phyloP scores from a whole-genome alignment of 345 rosid genomes.

The Diplotaxis tenuifolia region DNA sequence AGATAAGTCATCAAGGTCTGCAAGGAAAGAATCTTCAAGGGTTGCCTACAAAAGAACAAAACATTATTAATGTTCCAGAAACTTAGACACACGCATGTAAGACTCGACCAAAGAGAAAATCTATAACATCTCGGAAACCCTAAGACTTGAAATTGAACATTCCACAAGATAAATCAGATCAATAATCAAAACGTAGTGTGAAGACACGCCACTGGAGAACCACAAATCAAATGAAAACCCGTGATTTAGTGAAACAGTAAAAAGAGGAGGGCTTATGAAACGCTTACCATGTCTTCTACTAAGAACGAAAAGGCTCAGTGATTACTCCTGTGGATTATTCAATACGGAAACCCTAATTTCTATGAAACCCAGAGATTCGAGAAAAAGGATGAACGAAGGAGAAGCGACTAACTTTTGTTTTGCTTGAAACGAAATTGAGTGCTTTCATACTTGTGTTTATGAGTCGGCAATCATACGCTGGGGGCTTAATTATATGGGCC shows the following conservation, averaged over 20 bases:
- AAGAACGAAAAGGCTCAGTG: background rate
- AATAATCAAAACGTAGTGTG: background rate
- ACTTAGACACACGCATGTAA: background rate
- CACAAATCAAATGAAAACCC: background rate
- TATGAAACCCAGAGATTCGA: background rate
- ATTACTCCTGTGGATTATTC: too few species aligned
- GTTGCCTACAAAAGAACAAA: slow-evolving; percentile 55
- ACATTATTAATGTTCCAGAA: background rate
- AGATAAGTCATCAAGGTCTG: slow-evolving; percentile 93
- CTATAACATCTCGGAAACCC: background rate
- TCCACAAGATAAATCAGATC: background rate
- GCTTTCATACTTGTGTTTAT: too few species aligned
- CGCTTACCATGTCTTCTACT: slow-evolving; percentile 27
- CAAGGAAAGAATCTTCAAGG: slow-evolving; percentile 89
- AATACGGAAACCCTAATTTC: background rate
- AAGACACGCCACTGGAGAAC: background rate
- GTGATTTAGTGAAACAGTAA: background rate
- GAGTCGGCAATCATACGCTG: too few species aligned
- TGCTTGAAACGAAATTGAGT: background rate
- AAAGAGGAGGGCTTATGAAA: background rate
- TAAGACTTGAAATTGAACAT: background rate
- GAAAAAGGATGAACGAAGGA: background rate
- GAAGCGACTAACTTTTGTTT: too few species aligned
- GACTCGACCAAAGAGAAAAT: background rate
- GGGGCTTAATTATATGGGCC: background rate